Percentiles rank a stretch among this genome's conserved stretches.
Evolutionary conservation across 495 filamentous ascomycete genomes (phyloP).

Genomic region (Penicillium pancosmium): DNA sequence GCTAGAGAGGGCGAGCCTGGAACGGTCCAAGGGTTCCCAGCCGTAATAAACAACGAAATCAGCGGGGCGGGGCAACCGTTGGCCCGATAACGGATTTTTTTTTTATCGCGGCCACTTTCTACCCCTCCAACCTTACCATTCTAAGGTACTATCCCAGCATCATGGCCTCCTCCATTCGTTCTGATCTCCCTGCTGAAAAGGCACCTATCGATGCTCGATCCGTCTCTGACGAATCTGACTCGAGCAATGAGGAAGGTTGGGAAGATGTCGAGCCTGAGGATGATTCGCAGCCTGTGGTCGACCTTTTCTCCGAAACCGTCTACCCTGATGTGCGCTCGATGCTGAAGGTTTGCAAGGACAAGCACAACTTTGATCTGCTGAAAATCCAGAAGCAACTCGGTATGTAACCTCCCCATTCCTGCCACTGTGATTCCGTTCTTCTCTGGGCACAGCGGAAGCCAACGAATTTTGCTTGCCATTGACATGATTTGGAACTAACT

Average conservation of each 20-base stretch:
- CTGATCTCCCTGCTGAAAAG: constrained; percentile 29
- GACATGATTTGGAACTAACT: neutral
- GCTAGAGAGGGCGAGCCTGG: constrained; percentile 7
- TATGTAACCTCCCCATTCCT: constrained; percentile 40
- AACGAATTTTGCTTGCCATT: neutral
- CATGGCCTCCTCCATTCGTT: constrained; percentile 35
- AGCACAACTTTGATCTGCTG: constrained; percentile 74
- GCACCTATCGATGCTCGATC: constrained; percentile 34
- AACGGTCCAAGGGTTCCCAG: neutral
- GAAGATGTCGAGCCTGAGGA: constrained; percentile 75
- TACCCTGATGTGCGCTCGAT: constrained; percentile 68
- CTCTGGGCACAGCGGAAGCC: too few species aligned
- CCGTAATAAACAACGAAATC: constrained; percentile 34
- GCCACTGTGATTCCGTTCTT: too few species aligned
- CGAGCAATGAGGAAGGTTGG: constrained; percentile 72
- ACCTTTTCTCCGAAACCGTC: constrained; percentile 69
- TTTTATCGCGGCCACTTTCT: constrained; percentile 16
- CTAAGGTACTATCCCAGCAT: constrained; percentile 3
- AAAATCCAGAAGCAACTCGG: constrained; percentile 63
- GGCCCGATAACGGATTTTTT: constrained; percentile 34
- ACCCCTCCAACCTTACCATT: constrained; percentile 24
- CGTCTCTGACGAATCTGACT: constrained; percentile 50
- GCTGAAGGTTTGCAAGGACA: constrained; percentile 71
- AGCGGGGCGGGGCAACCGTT: constrained; percentile 40
- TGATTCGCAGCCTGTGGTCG: constrained; percentile 65